Evolutionary conservation across 2,329 filamentous ascomycete species (phyloP).

Genomic region (Cytospora schulzeri): DNA sequence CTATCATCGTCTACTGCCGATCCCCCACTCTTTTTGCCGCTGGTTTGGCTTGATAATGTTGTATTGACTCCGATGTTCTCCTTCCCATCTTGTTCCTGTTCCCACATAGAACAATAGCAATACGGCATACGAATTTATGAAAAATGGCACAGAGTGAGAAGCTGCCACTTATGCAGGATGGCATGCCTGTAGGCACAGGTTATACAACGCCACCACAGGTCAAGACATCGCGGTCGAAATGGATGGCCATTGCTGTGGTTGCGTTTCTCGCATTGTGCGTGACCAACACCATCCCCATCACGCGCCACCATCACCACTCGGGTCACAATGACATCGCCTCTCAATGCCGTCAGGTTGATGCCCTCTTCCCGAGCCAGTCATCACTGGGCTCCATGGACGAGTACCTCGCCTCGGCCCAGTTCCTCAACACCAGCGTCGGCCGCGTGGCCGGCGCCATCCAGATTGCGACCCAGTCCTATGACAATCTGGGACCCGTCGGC

Average conservation of each 20-base stretch:
- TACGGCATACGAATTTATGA: not conserved
- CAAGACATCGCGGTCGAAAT: constrained; percentile 11
- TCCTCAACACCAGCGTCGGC: constrained; percentile 38
- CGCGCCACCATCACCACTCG: constrained; percentile 4
- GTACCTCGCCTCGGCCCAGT: constrained; percentile 36
- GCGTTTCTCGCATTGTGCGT: constrained; percentile 16
- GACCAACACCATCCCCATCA: constrained; percentile 11
- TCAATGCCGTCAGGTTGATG: constrained; percentile 40
- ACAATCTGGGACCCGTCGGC: constrained; percentile 56
- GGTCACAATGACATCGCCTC: constrained; percentile 8
- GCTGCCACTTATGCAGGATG: constrained; percentile 38
- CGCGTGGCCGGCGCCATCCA: constrained; percentile 50
- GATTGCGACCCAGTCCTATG: constrained; percentile 57
- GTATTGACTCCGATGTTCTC: too few relatives aligned
- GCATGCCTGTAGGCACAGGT: constrained; percentile 18
- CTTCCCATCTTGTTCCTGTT: not conserved
- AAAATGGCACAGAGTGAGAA: constrained; percentile 37
- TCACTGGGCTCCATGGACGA: constrained; percentile 38
- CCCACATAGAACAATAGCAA: not conserved
- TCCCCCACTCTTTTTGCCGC: constrained; percentile 3
- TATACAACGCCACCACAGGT: not conserved
- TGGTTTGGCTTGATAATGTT: not conserved
- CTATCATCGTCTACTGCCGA: constrained; percentile 7
- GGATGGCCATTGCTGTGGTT: constrained; percentile 16
- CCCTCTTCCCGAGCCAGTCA: constrained; percentile 35